A percentile compares a stretch with the other conserved stretches of the same genome.
phyloP scores from a whole-genome alignment of 2,329 filamentous ascomycete species.

The Phyllosticta paracitricarpa region DNA sequence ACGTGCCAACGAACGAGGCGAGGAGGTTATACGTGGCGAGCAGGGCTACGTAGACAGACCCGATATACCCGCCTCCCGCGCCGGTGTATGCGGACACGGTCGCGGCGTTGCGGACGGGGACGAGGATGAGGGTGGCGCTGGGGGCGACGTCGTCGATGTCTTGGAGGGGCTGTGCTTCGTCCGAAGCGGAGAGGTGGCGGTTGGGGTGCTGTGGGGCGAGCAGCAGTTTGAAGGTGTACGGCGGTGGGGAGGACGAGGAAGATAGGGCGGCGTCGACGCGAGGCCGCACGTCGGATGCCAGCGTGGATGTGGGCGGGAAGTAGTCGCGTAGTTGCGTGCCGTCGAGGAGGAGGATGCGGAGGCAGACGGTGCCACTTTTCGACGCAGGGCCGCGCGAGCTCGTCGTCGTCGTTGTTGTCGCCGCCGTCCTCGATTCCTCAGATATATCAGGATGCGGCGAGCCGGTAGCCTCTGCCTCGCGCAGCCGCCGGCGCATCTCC shows the following conservation, averaged over 20 bases:
- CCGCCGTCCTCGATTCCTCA: not conserved
- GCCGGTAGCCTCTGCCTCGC: constrained; percentile 9
- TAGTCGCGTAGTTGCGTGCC: constrained; percentile 66
- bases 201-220: constrained; percentile 63
- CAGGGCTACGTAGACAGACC: constrained; percentile 8
- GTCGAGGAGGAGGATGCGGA: constrained; percentile 77
- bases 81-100: constrained; percentile 43
- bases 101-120: constrained; percentile 55
- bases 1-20: constrained; percentile 8
- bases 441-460: not conserved
- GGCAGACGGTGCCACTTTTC: constrained; percentile 24
- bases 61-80: constrained; percentile 14
- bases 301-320: constrained; percentile 55
- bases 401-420: constrained; percentile 3
- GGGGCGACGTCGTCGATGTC: constrained; percentile 61
- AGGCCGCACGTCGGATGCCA: constrained; percentile 56
- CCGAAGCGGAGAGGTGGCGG: constrained; percentile 59
- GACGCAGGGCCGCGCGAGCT: constrained; percentile 18
- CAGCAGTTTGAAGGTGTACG: constrained; percentile 79
- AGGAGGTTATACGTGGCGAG: not conserved
- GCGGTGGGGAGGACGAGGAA: constrained; percentile 29
- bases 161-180: constrained; percentile 59
- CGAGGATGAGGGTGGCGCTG: constrained; percentile 71
- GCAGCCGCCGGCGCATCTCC: constrained; percentile 26
- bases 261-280: constrained; percentile 62